Percentiles rank a stretch among this genome's conserved stretches.
Conservation (phyloP, 768 basidiomycete genomes). For the Boletus vermiculosoides region DNA sequence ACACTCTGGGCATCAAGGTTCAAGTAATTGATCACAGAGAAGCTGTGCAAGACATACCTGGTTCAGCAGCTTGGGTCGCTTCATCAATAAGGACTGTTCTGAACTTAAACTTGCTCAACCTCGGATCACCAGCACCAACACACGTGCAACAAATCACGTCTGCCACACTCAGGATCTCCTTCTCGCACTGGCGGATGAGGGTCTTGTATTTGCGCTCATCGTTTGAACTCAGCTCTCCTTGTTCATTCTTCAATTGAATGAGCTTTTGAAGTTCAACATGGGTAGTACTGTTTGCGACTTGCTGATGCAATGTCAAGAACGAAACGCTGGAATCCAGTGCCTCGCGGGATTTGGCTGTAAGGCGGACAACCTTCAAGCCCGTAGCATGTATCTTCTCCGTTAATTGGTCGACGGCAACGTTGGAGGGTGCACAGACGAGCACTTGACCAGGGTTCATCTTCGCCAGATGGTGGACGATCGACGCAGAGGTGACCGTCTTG, state of each 20-base stretch:
- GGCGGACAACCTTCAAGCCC: conserved; percentile 96
- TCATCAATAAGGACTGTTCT: conserved; percentile 98
- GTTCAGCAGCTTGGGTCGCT: conserved; percentile 97
- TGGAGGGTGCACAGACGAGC: conserved; percentile 97
- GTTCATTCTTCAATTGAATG: conserved; percentile 96
- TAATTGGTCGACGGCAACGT: conserved; percentile 98
- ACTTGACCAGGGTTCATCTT: conserved; percentile 99
- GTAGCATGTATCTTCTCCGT: conserved; percentile 99
- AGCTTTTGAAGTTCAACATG: conserved; percentile 98
- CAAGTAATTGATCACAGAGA: background rate
- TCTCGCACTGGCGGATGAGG: conserved; percentile 91
- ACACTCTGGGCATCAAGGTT: conserved; percentile 62
- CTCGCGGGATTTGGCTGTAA: conserved; percentile 97
- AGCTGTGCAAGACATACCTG: conserved; percentile 51
- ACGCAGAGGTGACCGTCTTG: conserved; percentile 98
- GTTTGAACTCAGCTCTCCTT: conserved; percentile 93
- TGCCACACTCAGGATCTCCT: conserved; percentile 91
- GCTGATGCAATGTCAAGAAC: conserved; percentile 94
- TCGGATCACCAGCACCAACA: conserved; percentile 95
- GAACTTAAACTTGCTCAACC: conserved; percentile 96
- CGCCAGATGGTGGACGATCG: conserved; percentile 96
- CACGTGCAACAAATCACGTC: conserved; percentile 99
- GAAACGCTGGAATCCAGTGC: conserved; percentile 94
- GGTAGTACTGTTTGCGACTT: conserved; percentile 94
- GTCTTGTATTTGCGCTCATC: conserved; percentile 99